phyloP scores from a whole-genome alignment of 169 alveolate genomes.

The Plasmodium gonderi region DNA sequence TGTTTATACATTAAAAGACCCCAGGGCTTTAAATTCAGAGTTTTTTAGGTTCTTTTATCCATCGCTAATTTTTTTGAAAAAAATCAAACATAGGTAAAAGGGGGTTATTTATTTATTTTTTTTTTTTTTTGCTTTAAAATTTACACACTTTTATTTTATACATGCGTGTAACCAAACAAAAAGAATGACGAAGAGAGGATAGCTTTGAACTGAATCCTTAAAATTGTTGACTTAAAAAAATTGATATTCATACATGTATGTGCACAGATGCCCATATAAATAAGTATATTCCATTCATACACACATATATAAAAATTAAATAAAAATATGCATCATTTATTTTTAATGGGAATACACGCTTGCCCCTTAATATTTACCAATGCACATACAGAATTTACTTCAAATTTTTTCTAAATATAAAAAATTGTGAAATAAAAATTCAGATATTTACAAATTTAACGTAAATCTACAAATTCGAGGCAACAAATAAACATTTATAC shows the following conservation, averaged over 20 bases:
- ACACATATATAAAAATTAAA: not conserved
- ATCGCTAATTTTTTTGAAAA: slow-evolving; percentile 22
- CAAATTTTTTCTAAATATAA: not conserved
- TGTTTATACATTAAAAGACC: slow-evolving; percentile 21
- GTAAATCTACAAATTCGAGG: not conserved
- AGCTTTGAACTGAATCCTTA: not conserved
- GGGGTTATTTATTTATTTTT: too few species aligned
- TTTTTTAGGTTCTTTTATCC: slow-evolving; percentile 7
- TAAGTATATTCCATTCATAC: too few species aligned
- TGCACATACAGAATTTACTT: not conserved
- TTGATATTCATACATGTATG: not conserved
- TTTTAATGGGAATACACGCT: not conserved
- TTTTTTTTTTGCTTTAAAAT: not conserved
- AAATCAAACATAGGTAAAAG: not conserved
- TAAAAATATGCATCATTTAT: not conserved
- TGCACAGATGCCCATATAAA: not conserved
- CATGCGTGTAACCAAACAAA: not conserved
- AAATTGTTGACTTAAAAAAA: not conserved
- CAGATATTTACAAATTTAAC: not conserved
- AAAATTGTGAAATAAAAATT: not conserved
- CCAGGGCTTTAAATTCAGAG: not conserved
- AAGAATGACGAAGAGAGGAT: not conserved
- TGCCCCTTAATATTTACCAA: not conserved
- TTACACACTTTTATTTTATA: not conserved
- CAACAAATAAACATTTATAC: not conserved